These are phyloP conservation scores for Ambrosiella beaveri DNA, from an alignment of 2,329 filamentous ascomycete species.

Conservation along the genomic window DNA sequence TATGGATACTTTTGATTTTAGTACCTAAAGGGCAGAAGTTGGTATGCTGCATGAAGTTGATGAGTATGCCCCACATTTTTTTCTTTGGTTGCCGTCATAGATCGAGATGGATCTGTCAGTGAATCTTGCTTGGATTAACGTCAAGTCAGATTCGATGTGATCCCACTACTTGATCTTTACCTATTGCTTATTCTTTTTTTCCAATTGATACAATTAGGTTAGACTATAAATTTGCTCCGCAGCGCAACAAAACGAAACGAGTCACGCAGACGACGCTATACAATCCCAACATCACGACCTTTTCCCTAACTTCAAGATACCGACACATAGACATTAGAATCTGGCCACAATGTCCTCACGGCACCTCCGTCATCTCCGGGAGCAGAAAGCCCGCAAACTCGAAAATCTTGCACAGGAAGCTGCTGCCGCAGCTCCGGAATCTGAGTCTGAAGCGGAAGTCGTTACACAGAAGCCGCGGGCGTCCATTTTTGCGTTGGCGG, in stretches of 20 bases:
- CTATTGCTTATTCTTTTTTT: background rate
- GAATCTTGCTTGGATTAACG: no score
- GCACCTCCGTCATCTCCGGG: conserved; percentile 34
- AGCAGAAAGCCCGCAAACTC: conserved; percentile 27
- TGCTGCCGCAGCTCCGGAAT: conserved; percentile 19
- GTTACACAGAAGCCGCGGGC: conserved; percentile 22
- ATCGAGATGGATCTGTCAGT: no score
- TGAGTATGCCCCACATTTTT: no score
- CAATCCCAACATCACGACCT: no score
- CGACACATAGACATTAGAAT: background rate
- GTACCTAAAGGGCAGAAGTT: background rate
- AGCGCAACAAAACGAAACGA: no score
- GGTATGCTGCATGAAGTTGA: background rate
- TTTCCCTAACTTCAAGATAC: no score
- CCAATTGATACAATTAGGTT: no score
- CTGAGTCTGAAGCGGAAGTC: conserved; percentile 19
- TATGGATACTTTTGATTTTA: background rate
- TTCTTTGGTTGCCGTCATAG: no score
- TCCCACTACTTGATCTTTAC: background rate
- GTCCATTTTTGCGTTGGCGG: conserved; percentile 35
- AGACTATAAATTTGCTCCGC: no score
- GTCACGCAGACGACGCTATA: no score
- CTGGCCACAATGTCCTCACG: conserved; percentile 29
- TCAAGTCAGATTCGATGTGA: no score
- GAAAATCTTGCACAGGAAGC: conserved; percentile 16